Evolutionary conservation across 305 asterid genomes (phyloP).

Genomic region (Plantago coronopus): DNA sequence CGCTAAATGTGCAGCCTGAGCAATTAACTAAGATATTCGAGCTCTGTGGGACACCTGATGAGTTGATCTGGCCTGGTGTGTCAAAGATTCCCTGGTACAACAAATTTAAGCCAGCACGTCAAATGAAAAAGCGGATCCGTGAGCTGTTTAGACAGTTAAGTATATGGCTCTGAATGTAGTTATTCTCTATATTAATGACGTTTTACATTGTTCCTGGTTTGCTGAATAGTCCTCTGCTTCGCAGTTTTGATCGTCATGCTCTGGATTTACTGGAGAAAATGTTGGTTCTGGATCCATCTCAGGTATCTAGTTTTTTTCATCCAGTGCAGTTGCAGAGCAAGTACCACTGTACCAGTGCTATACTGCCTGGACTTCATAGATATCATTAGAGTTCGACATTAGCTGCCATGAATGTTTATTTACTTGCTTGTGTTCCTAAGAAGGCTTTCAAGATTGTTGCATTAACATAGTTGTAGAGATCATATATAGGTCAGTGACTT

Average conservation of each 20-base stretch:
- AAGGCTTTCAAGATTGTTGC: too few species aligned
- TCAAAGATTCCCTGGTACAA: conserved; percentile 90
- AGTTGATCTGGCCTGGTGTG: conserved; percentile 96
- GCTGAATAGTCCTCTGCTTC: conserved; percentile 24
- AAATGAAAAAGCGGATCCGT: conserved; percentile 75
- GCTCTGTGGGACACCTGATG: conserved; percentile 98
- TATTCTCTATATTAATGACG: conserved; percentile 13
- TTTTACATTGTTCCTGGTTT: conserved; percentile 20
- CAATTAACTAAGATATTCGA: conserved; percentile 88
- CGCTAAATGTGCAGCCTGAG: conserved; percentile 59
- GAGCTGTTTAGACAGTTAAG: conserved; percentile 90
- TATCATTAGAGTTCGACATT: too few species aligned
- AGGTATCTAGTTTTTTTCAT: conserved; percentile 50
- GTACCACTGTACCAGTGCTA: too few species aligned
- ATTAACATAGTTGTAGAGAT: too few species aligned
- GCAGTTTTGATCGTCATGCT: conserved; percentile 90
- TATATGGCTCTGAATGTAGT: conserved; percentile 21
- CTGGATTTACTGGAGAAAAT: conserved; percentile 86
- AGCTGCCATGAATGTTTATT: not conserved
- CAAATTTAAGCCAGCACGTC: conserved; percentile 86
- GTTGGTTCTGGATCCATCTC: conserved; percentile 93
- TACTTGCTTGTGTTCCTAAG: not conserved
- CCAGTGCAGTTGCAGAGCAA: conserved; percentile 17
- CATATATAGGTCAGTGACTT: too few species aligned
- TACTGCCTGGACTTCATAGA: too few species aligned